These are phyloP conservation scores for Lachancea quebecensis DNA, from an alignment of 805 yeast genomes.

Conservation along the genomic window DNA sequence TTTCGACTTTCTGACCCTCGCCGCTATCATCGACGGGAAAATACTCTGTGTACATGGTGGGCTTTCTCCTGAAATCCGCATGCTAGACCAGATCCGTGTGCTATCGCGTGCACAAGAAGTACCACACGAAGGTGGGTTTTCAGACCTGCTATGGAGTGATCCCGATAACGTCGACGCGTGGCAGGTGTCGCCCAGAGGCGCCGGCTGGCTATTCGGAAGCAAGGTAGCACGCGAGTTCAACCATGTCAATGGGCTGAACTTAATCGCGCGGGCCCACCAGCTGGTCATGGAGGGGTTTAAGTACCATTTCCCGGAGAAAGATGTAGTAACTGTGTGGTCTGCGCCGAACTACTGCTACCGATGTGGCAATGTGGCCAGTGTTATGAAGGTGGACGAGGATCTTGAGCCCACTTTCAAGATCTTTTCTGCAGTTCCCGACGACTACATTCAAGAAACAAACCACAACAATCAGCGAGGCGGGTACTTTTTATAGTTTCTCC, in stretches of 20 bases:
- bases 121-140: constrained; percentile 98
- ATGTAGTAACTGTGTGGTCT: constrained; percentile 96
- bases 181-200: constrained; percentile 98
- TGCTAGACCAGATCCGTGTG: constrained; percentile 94
- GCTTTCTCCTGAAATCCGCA: constrained; percentile 90
- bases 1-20: constrained; percentile 85
- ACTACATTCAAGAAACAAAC: constrained; percentile 34
- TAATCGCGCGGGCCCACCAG: constrained; percentile 96
- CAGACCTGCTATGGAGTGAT: constrained; percentile 96
- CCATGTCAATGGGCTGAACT: constrained; percentile 80
- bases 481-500: constrained; percentile 23
- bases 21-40: constrained; percentile 93
- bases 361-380: constrained; percentile 97
- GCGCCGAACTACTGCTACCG: constrained; percentile 97
- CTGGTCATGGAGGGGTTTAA: constrained; percentile 97
- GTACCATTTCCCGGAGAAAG: constrained; percentile 92
- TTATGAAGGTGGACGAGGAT: constrained; percentile 89
- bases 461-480: constrained; percentile 31
- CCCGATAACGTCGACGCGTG: constrained; percentile 97
- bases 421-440: constrained; percentile 93
- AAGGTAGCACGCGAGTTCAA: constrained; percentile 93
- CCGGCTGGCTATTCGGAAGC: constrained; percentile 96
- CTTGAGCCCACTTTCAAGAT: constrained; percentile 86
- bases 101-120: constrained; percentile 95
- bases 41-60: constrained; percentile 97